Percentiles rank a stretch among this genome's conserved stretches.
These are phyloP conservation scores for Phytophthora chlamydospora DNA, from an alignment of 352 stramenopile species.

Conservation along the genomic window DNA sequence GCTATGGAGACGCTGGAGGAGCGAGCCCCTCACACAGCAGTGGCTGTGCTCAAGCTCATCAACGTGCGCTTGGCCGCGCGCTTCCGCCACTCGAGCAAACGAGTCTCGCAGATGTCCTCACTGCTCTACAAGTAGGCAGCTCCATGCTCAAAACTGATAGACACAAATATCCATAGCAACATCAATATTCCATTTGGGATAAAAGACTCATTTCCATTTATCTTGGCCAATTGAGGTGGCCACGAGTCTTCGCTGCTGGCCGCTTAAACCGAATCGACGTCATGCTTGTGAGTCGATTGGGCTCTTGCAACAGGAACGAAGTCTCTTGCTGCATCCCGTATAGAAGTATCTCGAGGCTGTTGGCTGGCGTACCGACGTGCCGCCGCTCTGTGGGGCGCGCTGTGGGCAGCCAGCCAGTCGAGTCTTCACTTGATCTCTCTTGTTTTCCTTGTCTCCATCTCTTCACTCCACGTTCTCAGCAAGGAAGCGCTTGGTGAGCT, in stretches of 20 bases:
- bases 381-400: constrained; percentile 34
- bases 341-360: constrained; percentile 14
- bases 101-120: constrained; percentile 78
- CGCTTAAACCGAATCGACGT: constrained; percentile 32
- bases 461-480: constrained; percentile 39
- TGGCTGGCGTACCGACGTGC: constrained; percentile 27
- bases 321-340: constrained; percentile 26
- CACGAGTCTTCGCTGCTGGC: constrained; percentile 32
- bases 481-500: constrained; percentile 67
- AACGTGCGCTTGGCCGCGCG: constrained; percentile 63
- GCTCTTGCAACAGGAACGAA: constrained; percentile 34
- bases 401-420: constrained; percentile 25
- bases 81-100: constrained; percentile 77
- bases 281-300: constrained; percentile 27
- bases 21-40: constrained; percentile 65
- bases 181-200: constrained; percentile 23
- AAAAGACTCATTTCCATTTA: constrained; percentile 21
- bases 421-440: constrained; percentile 6
- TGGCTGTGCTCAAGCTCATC: constrained; percentile 78
- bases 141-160: neutral
- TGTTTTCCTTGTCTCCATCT: constrained; percentile 4
- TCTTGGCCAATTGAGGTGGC: constrained; percentile 5
- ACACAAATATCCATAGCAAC: constrained; percentile 16
- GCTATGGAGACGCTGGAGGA: constrained; percentile 66
- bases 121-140: constrained; percentile 73